These are phyloP conservation scores for Phytophthora megakarya DNA, from an alignment of 352 stramenopile species.

Conservation along the genomic window DNA sequence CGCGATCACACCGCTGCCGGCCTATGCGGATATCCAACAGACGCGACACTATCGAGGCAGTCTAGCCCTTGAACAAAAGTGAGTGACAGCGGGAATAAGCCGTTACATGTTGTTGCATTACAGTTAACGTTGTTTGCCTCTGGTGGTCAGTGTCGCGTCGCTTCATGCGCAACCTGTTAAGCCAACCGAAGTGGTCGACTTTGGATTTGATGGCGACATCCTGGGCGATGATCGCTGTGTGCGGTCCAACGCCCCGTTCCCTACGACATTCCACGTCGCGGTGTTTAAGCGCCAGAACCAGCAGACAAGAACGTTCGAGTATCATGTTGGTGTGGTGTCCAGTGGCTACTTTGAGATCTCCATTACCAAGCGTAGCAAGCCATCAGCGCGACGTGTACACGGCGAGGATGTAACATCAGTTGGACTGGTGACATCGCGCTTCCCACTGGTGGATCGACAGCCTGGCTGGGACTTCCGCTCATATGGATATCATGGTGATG, in stretches of 20 bases:
- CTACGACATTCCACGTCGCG: conserved; percentile 38
- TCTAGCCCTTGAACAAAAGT: conserved; percentile 38
- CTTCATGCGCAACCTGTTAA: conserved; percentile 29
- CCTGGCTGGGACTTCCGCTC: conserved; percentile 71
- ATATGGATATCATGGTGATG: conserved; percentile 80
- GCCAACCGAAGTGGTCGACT: conserved; percentile 24
- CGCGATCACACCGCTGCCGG: conserved; percentile 32
- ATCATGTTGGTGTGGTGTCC: conserved; percentile 37
- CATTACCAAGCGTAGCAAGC: conserved; percentile 38
- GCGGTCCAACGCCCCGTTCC: conserved; percentile 38
- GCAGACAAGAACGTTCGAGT: conserved; percentile 28
- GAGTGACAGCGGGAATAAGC: not conserved
- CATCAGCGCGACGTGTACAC: conserved; percentile 31
- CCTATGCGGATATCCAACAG: conserved; percentile 41
- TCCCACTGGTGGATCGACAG: conserved; percentile 63
- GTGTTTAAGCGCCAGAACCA: conserved; percentile 40
- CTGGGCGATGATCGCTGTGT: conserved; percentile 44
- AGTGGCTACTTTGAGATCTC: conserved; percentile 46
- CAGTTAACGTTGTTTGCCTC: conserved; percentile 1
- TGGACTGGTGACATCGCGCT: conserved; percentile 53
- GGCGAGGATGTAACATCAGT: conserved; percentile 58
- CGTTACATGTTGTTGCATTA: not conserved
- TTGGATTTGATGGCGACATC: conserved; percentile 39
- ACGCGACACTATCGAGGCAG: conserved; percentile 37
- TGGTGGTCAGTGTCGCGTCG: conserved; percentile 31